Evolutionary conservation across 257 asterid genomes (phyloP).

Genomic region (Primulina tabacum): DNA sequence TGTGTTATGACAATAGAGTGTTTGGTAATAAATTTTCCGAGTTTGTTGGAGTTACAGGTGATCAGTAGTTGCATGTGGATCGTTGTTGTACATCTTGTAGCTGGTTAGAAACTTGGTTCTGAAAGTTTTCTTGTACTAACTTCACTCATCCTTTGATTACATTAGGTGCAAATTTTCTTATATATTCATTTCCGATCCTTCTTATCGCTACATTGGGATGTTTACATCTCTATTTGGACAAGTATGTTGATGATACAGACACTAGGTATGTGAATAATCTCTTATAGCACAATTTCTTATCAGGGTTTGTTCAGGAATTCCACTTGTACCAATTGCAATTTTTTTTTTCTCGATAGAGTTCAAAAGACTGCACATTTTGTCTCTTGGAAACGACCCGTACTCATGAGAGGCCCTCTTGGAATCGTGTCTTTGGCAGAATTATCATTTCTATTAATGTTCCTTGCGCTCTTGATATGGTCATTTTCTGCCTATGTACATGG

Average conservation of each 20-base stretch:
- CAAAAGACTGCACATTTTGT: conserved; percentile 9
- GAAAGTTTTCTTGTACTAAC: not conserved
- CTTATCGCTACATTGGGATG: conserved; percentile 44
- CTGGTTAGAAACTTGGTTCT: not conserved
- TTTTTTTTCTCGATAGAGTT: conserved; percentile 22
- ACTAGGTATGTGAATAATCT: conserved; percentile 17
- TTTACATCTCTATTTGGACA: conserved; percentile 38
- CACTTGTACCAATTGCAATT: not conserved
- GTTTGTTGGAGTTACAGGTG: not conserved
- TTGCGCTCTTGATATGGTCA: conserved; percentile 40
- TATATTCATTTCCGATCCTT: conserved; percentile 34
- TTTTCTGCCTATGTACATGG: conserved; percentile 32
- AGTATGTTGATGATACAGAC: conserved; percentile 22
- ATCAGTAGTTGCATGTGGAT: not conserved
- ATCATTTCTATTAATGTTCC: conserved; percentile 29
- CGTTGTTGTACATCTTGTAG: not conserved
- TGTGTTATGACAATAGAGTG: not conserved
- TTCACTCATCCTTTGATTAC: not conserved
- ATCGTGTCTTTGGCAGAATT: conserved; percentile 36
- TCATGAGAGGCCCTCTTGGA: conserved; percentile 42
- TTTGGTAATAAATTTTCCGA: not conserved
- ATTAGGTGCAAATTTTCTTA: conserved; percentile 39
- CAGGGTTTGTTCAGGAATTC: not conserved
- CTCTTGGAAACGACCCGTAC: conserved; percentile 36
- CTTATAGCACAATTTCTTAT: not conserved